A percentile compares a stretch with the other conserved stretches of the same genome.
Evolutionary conservation across 148 eudicot species (phyloP).

Genomic region (Chenopodium berlandieri): DNA sequence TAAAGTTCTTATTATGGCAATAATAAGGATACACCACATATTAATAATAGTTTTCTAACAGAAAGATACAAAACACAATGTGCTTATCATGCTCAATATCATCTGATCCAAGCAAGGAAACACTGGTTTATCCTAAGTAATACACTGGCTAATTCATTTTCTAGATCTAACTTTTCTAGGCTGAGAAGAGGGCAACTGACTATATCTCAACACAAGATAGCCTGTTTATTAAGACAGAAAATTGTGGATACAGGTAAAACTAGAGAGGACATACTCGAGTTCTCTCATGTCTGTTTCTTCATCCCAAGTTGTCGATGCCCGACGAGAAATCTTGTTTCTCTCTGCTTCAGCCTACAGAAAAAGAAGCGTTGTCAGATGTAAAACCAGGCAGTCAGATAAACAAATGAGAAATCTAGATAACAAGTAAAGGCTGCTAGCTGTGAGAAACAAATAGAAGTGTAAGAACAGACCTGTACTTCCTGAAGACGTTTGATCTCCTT

Average conservation of each 20-base stretch:
- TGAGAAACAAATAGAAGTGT: not conserved
- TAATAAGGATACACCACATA: not conserved
- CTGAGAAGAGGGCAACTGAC: not conserved
- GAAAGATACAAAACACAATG: not conserved
- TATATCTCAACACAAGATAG: not conserved
- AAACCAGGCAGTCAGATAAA: constrained; percentile 3
- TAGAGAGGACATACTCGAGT: constrained; percentile 74
- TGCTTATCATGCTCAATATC: not conserved
- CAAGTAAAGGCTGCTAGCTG: not conserved
- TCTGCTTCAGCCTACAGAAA: constrained; percentile 80
- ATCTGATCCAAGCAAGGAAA: not conserved
- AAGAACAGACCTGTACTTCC: constrained; percentile 74
- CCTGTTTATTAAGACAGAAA: not conserved
- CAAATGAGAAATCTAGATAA: not conserved
- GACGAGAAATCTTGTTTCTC: constrained; percentile 77
- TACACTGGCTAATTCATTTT: not conserved
- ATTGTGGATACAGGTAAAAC: not conserved
- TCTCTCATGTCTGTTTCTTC: constrained; percentile 93
- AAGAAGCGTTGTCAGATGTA: not conserved
- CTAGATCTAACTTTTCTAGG: not conserved
- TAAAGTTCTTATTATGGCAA: not conserved
- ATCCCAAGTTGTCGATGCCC: constrained; percentile 86
- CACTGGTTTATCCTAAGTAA: not conserved
- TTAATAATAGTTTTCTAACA: not conserved
- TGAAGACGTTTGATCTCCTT: constrained; percentile 90